Evolutionary conservation across 805 yeast species (phyloP).

Genomic region (Myxozyma mucilagina): DNA sequence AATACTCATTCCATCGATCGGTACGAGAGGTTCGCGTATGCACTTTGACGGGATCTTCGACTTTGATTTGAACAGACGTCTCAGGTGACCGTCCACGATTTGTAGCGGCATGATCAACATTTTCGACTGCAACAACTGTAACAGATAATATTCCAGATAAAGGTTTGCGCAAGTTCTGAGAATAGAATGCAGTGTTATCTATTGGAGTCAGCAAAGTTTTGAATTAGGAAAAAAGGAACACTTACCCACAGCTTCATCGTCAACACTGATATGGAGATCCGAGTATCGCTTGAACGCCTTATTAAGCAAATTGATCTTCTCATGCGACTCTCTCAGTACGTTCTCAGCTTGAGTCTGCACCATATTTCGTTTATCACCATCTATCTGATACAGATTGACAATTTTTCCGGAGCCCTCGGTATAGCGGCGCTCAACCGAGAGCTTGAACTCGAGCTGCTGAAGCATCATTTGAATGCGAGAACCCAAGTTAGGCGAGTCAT

Average conservation of each 20-base stretch:
- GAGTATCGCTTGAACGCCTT: constrained; percentile 84
- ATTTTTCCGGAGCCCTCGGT: constrained; percentile 89
- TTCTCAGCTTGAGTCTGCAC: constrained; percentile 93
- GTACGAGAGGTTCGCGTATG: constrained; percentile 71
- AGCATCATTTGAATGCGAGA: constrained; percentile 94
- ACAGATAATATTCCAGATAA: constrained; percentile 76
- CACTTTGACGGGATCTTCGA: constrained; percentile 84
- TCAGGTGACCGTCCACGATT: constrained; percentile 74
- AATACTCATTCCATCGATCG: constrained; percentile 83
- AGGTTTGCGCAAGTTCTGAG: constrained; percentile 75
- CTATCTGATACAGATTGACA: constrained; percentile 78
- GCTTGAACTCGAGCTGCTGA: constrained; percentile 88
- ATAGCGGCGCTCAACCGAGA: constrained; percentile 92
- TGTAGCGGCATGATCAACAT: constrained; percentile 88
- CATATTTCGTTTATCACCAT: constrained; percentile 83
- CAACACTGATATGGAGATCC: constrained; percentile 76
- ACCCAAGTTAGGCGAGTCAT: constrained; percentile 92
- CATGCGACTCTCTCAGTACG: constrained; percentile 74
- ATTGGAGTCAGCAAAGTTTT: not conserved
- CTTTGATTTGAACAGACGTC: constrained; percentile 69
- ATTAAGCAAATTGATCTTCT: constrained; percentile 78
- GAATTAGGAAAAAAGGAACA: constrained; percentile 30
- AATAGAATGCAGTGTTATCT: constrained; percentile 56
- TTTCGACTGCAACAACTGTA: constrained; percentile 74
- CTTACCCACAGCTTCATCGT: constrained; percentile 44